A percentile compares a stretch with the other conserved stretches of the same genome.
phyloP scores from a whole-genome alignment of 2,329 filamentous ascomycete genomes.

The Aspergillus pseudoviridinutans region DNA sequence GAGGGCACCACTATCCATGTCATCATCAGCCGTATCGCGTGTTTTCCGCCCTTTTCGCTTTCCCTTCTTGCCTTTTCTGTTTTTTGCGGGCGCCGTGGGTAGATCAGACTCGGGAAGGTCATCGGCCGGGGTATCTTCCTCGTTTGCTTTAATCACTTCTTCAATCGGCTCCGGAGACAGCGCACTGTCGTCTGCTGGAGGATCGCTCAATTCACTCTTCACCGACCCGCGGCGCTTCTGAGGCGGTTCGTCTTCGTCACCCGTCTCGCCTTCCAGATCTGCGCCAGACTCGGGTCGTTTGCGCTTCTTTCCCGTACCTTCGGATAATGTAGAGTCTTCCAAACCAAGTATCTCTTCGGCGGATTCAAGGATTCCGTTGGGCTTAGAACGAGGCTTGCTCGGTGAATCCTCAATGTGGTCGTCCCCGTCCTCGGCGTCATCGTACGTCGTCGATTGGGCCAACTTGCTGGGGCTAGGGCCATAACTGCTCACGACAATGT shows the following conservation, averaged over 20 bases:
- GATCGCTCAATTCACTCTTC: conserved; percentile 35
- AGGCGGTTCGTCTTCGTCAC: conserved; percentile 39
- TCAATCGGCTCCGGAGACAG: conserved; percentile 35
- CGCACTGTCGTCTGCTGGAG: conserved; percentile 29
- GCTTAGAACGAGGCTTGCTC: conserved; percentile 35
- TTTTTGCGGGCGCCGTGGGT: conserved; percentile 27
- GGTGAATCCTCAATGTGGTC: conserved; percentile 42
- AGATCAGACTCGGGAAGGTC: conserved; percentile 31
- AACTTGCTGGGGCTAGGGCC: conserved; percentile 75
- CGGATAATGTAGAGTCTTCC: conserved; percentile 27
- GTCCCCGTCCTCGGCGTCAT: conserved; percentile 50
- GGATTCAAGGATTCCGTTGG: conserved; percentile 23
- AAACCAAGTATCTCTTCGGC: conserved; percentile 20
- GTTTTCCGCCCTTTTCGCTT: conserved; percentile 44
- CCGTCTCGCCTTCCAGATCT: conserved; percentile 31
- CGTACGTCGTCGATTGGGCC: conserved; percentile 52
- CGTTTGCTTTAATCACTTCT: conserved; percentile 25
- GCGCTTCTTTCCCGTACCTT: conserved; percentile 37
- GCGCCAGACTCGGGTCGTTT: conserved; percentile 37
- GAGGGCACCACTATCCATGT: conserved; percentile 35
- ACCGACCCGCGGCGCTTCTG: conserved; percentile 41
- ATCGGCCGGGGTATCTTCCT: conserved; percentile 29
- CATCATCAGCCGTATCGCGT: conserved; percentile 33
- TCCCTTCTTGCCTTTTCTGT: conserved; percentile 43
- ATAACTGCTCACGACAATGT: conserved; percentile 57